A percentile compares a stretch with the other conserved stretches of the same genome.
Conservation (phyloP, 2,329 filamentous ascomycete species). For the Sclerotinia spermophila region DNA sequence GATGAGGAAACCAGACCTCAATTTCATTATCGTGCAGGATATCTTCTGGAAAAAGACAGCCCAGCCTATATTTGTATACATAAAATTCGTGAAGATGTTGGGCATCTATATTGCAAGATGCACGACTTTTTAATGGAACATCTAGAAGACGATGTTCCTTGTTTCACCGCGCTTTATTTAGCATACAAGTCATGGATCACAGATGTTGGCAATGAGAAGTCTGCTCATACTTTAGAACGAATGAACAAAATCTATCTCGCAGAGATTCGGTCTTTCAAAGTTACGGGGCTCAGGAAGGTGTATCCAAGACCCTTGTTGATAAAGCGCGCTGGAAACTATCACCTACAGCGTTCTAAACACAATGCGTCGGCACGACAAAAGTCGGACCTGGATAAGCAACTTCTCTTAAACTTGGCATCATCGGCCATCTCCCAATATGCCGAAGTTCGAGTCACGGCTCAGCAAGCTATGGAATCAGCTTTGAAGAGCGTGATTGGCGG, state of each 20-base stretch:
- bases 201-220: conserved; percentile 93
- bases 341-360: conserved; percentile 88
- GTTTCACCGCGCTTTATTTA: conserved; percentile 88
- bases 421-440: conserved; percentile 91
- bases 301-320: conserved; percentile 92
- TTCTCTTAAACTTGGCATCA: conserved; percentile 83
- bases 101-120: conserved; percentile 74
- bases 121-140: conserved; percentile 78
- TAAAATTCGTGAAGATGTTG: conserved; percentile 72
- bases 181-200: conserved; percentile 96
- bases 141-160: conserved; percentile 93
- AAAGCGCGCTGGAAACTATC: conserved; percentile 89
- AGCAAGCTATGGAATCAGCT: conserved; percentile 87
- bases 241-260: conserved; percentile 79
- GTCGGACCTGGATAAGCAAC: conserved; percentile 80
- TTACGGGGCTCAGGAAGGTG: conserved; percentile 84
- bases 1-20: conserved; percentile 81
- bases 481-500: conserved; percentile 88
- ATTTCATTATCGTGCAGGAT: conserved; percentile 86
- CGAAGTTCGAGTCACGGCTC: conserved; percentile 90
- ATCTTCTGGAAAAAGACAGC: conserved; percentile 64
- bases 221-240: conserved; percentile 86
- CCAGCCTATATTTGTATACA: conserved; percentile 74
- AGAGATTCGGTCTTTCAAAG: conserved; percentile 89
- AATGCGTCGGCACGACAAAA: conserved; percentile 85